Evolutionary conservation across 495 filamentous ascomycete genomes (phyloP).

Genomic region (Lepraria neglecta): DNA sequence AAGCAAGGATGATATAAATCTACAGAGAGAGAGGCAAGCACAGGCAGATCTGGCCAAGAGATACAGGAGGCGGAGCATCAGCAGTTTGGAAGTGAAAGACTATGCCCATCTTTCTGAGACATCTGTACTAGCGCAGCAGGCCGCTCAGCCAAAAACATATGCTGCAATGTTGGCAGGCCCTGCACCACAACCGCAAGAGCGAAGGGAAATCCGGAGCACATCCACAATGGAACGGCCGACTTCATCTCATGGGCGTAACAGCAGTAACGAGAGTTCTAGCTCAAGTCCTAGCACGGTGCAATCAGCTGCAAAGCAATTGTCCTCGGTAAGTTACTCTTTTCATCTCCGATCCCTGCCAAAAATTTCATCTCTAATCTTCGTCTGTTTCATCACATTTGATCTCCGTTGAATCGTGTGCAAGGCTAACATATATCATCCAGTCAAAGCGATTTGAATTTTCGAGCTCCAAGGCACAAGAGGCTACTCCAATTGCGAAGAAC

Average conservation of each 20-base stretch:
- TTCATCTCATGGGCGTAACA: conserved; percentile 53
- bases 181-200: conserved; percentile 22
- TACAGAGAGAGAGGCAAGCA: conserved; percentile 36
- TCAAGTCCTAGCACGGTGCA: conserved; percentile 34
- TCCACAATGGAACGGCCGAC: conserved; percentile 37
- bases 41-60: conserved; percentile 61
- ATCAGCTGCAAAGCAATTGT: conserved; percentile 39
- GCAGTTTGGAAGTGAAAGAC: conserved; percentile 64
- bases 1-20: conserved; percentile 49
- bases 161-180: conserved; percentile 27
- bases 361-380: conserved; percentile 13
- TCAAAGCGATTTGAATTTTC: conserved; percentile 25
- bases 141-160: conserved; percentile 25
- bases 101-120: conserved; percentile 35
- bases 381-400: conserved; percentile 22
- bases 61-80: conserved; percentile 76
- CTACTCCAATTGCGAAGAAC: conserved; percentile 36
- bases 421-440: conserved; percentile 18
- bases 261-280: conserved; percentile 51
- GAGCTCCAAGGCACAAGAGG: conserved; percentile 23
- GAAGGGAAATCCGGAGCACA: conserved; percentile 18
- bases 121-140: conserved; percentile 8
- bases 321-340: conserved; percentile 49
- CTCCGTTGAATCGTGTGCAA: conserved; percentile 27
- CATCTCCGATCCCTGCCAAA: not conserved